Evolutionary conservation across 306 rosid species (phyloP).

Genomic region (barrel medic (Medicago truncatula)): MtrunA17r5.0-ANR NC_053043.1:9781501-9782000

Average conservation of each 20-base stretch:
- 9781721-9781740: background rate
- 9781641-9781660: background rate
- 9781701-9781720: constrained; percentile 13
- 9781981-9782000: background rate
- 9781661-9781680: background rate
- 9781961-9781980: background rate
- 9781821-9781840: constrained; percentile 65
- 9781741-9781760: constrained; percentile 11
- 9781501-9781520: background rate
- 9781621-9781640: background rate
- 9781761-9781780: constrained; percentile 15
- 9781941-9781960: constrained; percentile 27
- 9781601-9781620: background rate
- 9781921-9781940: constrained; percentile 33
- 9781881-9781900: constrained; percentile 80
- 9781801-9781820: constrained; percentile 88
- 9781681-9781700: background rate
- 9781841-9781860: constrained; percentile 68
- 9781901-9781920: constrained; percentile 71
- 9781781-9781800: constrained; percentile 16
- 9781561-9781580: background rate
- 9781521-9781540: background rate
- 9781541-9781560: background rate
- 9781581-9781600: background rate
- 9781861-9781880: constrained; percentile 78